Base-by-base conservation (phyloP, 108 stramenopile species). In the Cyclostephanos invisitatus region DNA sequence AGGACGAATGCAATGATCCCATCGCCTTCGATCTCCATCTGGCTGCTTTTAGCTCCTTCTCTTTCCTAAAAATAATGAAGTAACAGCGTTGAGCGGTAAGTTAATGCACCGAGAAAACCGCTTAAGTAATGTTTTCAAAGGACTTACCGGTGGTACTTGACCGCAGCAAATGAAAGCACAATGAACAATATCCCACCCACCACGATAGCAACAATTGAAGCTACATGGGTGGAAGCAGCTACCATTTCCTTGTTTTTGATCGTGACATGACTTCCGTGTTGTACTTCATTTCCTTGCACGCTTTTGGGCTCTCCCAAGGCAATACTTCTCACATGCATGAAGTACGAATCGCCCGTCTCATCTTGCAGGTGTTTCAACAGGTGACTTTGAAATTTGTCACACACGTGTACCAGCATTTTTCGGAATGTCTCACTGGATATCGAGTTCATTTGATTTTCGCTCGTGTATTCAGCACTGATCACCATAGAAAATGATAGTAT, bases 391-490 rank as follows among this genome's bases (percentile, higher is more conserved):
- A 81, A 81, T 48, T 81, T 81, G 58, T 50, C 25, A 12, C 68
- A 81, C 12, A 81, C 61, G 64, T 76, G 80, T 5, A 64, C 20
- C 11, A 81, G 25, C n/a, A 81, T 81, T n/a, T 81, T 66, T 12
- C 47, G 48, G 20, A 76, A 81, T 7, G 64, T 64, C 21, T 57
- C 53, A 37, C 59, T 35, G 8, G 74, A 35, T 11, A 75, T 44
- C 5, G 35, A 38, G 20, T 46, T 24, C 29, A 59, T 40, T 56
- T 73, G 48, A 27, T 32, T 46, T 35, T 73, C 72, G 9, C 20
- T 49, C 10, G 48, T 53, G 59, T 78, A 62, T 27, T 79, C 71
- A 3, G 78, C 78, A 10, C 71, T 72, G 8, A 79, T 38, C 6
- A 79, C 66, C 32, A 63, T 67, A 5, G 55, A 47, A 46, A 79